Evolutionary conservation across 352 stramenopile genomes (phyloP).

Genomic region (Phytophthora cryptogea): DNA sequence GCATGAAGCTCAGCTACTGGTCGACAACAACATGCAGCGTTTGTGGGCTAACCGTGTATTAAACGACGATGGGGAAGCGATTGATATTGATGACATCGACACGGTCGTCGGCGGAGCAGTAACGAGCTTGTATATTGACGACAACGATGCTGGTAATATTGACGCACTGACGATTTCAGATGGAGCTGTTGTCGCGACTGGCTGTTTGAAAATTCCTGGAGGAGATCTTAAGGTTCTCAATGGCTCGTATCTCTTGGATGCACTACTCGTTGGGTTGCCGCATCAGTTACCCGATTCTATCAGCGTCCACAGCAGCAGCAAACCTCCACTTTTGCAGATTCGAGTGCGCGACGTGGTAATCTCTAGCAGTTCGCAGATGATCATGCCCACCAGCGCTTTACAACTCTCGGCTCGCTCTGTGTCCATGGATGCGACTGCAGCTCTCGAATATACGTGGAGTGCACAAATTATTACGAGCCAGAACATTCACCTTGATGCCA

Average conservation of each 20-base stretch:
- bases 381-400: conserved; percentile 43
- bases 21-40: conserved; percentile 45
- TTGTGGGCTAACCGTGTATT: conserved; percentile 35
- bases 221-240: conserved; percentile 57
- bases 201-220: conserved; percentile 31
- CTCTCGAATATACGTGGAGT: conserved; percentile 46
- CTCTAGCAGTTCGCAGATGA: conserved; percentile 41
- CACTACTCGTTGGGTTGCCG: conserved; percentile 26
- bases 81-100: conserved; percentile 34
- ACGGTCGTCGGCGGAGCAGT: conserved; percentile 48
- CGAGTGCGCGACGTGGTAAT: conserved; percentile 49
- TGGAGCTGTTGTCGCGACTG: conserved; percentile 52
- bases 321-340: conserved; percentile 36
- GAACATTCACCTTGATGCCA: conserved; percentile 56
- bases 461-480: conserved; percentile 48
- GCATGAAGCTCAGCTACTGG: conserved; percentile 48
- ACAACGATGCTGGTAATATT: conserved; percentile 27
- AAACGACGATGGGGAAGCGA: conserved; percentile 23
- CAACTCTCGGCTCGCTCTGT: conserved; percentile 48
- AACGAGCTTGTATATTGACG: conserved; percentile 46
- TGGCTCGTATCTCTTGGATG: conserved; percentile 54
- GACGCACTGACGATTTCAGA: conserved; percentile 49
- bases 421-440: conserved; percentile 54
- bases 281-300: conserved; percentile 28
- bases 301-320: conserved; percentile 19